A percentile compares a stretch with the other conserved stretches of the same genome.
These are phyloP conservation scores for Pontederia crassipes DNA, from an alignment of 176 grass and related monocot genomes.

Conservation along the genomic window DNA sequence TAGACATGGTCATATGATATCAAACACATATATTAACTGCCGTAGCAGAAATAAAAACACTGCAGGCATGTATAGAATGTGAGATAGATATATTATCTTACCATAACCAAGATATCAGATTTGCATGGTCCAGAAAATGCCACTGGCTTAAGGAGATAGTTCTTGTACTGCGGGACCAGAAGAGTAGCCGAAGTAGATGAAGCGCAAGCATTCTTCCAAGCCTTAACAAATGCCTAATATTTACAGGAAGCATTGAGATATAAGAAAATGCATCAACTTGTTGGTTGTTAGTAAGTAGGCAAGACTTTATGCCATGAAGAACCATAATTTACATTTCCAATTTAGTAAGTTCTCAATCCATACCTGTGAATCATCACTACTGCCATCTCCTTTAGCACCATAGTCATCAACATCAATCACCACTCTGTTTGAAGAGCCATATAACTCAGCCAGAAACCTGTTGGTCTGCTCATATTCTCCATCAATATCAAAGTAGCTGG, in stretches of 20 bases:
- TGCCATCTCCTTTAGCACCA: constrained; percentile 22
- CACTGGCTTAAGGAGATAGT: constrained; percentile 50
- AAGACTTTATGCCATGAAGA: background rate
- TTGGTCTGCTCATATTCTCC: no score
- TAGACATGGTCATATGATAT: background rate
- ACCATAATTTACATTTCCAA: background rate
- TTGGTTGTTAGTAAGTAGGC: no score
- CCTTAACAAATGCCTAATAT: constrained; percentile 46
- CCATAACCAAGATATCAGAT: constrained; percentile 41
- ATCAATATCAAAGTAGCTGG: no score
- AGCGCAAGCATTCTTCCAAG: constrained; percentile 50
- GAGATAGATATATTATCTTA: constrained; percentile 7
- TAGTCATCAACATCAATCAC: constrained; percentile 37
- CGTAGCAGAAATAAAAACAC: background rate
- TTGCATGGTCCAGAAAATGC: constrained; percentile 55
- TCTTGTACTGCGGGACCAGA: constrained; percentile 24
- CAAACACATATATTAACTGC: background rate
- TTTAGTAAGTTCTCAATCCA: background rate
- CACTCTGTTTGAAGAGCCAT: no score
- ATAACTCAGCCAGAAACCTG: no score
- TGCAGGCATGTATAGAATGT: background rate
- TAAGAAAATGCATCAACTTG: background rate
- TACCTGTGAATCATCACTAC: constrained; percentile 38
- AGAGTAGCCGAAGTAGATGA: constrained; percentile 8
- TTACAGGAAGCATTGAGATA: background rate